These are phyloP conservation scores for Saccharomycopsis olivae DNA, from an alignment of 805 yeast genomes.

Conservation along the genomic window DNA sequence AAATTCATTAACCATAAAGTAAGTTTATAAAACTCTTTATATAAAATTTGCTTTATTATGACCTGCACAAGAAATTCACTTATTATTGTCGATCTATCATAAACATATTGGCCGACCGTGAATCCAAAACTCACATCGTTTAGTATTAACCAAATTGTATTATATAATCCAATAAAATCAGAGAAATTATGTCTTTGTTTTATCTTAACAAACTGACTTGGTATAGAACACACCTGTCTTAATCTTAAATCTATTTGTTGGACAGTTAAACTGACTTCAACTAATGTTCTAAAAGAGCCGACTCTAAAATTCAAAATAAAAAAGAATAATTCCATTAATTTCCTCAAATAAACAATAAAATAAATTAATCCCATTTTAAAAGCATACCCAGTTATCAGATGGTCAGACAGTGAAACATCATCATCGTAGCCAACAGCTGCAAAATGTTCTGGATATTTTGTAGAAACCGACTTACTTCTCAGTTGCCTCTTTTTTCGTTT, in stretches of 20 bases:
- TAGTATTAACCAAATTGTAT: slow-evolving; percentile 75
- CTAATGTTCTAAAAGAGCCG: slow-evolving; percentile 22
- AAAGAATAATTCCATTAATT: slow-evolving; percentile 11
- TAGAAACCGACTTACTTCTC: too few relatives aligned
- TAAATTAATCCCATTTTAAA: slow-evolving; percentile 2
- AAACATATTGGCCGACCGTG: slow-evolving; percentile 39
- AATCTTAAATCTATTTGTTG: slow-evolving; percentile 72
- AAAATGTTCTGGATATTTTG: too few relatives aligned
- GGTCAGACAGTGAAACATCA: background rate
- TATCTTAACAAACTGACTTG: slow-evolving; percentile 61
- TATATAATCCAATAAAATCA: slow-evolving; percentile 70
- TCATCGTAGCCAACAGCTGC: too few relatives aligned
- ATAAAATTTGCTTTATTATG: slow-evolving; percentile 31
- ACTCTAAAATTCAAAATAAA: slow-evolving; percentile 24
- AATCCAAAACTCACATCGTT: slow-evolving; percentile 77
- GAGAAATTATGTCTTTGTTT: slow-evolving; percentile 30
- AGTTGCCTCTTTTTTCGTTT: slow-evolving; percentile 1
- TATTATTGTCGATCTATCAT: slow-evolving; percentile 26
- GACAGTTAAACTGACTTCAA: slow-evolving; percentile 48
- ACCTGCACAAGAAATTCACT: slow-evolving; percentile 23
- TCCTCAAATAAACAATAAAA: slow-evolving; percentile 5
- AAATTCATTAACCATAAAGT: slow-evolving; percentile 73
- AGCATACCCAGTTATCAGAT: background rate
- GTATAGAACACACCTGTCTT: slow-evolving; percentile 68
- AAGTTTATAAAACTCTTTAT: slow-evolving; percentile 34